Conservation (phyloP, 768 basidiomycete species). For the Brasilioporus rufonigricans region DNA sequence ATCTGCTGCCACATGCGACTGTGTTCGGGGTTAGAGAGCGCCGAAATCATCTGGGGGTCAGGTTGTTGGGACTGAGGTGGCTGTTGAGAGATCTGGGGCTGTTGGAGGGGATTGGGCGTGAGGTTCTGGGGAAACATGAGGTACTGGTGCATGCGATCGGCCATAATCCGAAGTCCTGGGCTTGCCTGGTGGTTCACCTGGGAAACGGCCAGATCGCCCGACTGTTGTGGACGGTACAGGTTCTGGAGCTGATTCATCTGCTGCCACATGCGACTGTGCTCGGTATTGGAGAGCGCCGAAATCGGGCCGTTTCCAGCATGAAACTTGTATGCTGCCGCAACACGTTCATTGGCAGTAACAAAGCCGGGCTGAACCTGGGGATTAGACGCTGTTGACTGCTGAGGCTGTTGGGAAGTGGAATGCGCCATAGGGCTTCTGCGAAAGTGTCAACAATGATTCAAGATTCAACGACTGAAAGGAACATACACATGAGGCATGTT, state of each 20-base stretch:
- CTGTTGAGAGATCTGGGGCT: constrained; percentile 44
- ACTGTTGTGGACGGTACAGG: constrained; percentile 42
- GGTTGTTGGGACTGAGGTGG: constrained; percentile 43
- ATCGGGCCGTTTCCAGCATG: too few relatives aligned
- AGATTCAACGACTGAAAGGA: too few relatives aligned
- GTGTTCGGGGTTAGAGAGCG: constrained; percentile 50
- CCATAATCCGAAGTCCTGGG: constrained; percentile 45
- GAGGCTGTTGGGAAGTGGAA: too few relatives aligned
- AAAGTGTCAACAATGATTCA: too few relatives aligned
- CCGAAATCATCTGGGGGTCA: constrained; percentile 38
- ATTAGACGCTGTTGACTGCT: too few relatives aligned
- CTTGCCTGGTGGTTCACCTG: constrained; percentile 47
- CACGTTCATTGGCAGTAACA: too few relatives aligned
- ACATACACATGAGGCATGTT: too few relatives aligned
- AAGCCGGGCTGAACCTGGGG: too few relatives aligned
- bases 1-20: constrained; percentile 58
- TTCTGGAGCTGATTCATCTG: constrained; percentile 49
- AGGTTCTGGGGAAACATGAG: constrained; percentile 52
- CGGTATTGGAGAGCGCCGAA: constrained; percentile 45
- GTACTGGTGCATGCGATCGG: constrained; percentile 59
- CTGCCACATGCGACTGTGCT: constrained; percentile 57
- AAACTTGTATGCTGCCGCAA: too few relatives aligned
- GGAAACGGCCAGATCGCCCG: constrained; percentile 38
- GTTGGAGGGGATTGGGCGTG: constrained; percentile 40
- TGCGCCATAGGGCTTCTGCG: too few relatives aligned